A percentile compares a stretch with the other conserved stretches of the same genome.
Conservation (phyloP, 2,329 filamentous ascomycete genomes). For the Exophiala sp. region DNA sequence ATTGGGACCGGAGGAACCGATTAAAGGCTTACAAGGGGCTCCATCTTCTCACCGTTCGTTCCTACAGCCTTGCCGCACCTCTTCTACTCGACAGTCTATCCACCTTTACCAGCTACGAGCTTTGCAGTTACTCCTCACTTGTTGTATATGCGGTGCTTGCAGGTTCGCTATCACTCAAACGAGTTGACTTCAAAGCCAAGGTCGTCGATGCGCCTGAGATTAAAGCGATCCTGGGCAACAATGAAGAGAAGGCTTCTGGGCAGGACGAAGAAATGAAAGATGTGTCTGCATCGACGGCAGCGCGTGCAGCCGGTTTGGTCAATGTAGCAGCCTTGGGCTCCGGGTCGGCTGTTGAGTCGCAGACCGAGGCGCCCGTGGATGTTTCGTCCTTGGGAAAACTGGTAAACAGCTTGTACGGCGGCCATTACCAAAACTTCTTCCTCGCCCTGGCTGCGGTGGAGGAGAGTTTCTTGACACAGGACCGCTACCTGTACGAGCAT, state of each 20-base stretch:
- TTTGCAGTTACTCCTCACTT: conserved; percentile 92
- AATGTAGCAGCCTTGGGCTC: conserved; percentile 82
- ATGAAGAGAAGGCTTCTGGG: conserved; percentile 80
- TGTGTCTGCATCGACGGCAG: conserved; percentile 50
- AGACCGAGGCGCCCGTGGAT: conserved; percentile 78
- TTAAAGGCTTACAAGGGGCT: conserved; percentile 98
- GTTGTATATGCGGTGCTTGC: conserved; percentile 95
- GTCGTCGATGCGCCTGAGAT: conserved; percentile 98
- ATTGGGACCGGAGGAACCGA: conserved; percentile 97
- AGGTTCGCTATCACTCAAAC: conserved; percentile 89
- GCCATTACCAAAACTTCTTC: conserved; percentile 94
- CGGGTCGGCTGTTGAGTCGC: conserved; percentile 58
- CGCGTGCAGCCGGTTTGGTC: conserved; percentile 65
- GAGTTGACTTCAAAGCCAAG: conserved; percentile 98
- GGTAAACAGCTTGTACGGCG: conserved; percentile 86
- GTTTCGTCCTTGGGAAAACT: conserved; percentile 84
- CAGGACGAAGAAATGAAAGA: conserved; percentile 75
- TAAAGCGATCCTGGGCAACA: conserved; percentile 89
- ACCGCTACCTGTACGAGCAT: conserved; percentile 94
- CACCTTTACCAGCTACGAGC: conserved; percentile 97
- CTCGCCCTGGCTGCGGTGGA: conserved; percentile 83
- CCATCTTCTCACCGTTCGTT: conserved; percentile 85
- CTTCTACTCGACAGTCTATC: conserved; percentile 94
- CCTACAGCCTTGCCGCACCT: conserved; percentile 83
- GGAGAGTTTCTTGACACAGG: conserved; percentile 87